Evolutionary conservation across 352 stramenopile genomes (phyloP).

Genomic region (Globisporangium megalacanthum): DNA sequence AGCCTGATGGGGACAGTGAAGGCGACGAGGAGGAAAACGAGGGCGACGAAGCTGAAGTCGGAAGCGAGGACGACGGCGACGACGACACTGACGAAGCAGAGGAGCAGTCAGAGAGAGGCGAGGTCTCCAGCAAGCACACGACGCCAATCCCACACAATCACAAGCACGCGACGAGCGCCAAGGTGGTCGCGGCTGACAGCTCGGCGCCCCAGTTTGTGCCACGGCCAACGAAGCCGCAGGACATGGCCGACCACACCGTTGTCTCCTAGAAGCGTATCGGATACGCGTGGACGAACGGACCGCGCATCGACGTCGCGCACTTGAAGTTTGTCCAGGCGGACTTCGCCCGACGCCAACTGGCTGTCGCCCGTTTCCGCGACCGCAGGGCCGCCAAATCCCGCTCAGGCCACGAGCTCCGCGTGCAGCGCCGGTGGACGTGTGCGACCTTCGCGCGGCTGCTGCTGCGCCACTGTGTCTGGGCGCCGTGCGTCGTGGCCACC

Average conservation of each 20-base stretch:
- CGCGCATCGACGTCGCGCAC: slow-evolving; percentile 60
- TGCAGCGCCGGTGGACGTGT: slow-evolving; percentile 51
- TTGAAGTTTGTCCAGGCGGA: slow-evolving; percentile 65
- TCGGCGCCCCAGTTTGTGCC: slow-evolving; percentile 15
- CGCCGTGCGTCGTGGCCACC: slow-evolving; percentile 52
- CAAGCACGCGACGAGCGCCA: slow-evolving; percentile 11
- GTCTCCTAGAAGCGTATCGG: slow-evolving; percentile 58
- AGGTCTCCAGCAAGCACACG: background rate
- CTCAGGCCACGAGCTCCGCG: slow-evolving; percentile 56
- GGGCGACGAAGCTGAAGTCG: slow-evolving; percentile 17
- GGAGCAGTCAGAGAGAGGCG: slow-evolving; percentile 6
- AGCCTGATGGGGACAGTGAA: slow-evolving; percentile 7
- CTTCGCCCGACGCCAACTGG: slow-evolving; percentile 49
- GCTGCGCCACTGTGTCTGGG: slow-evolving; percentile 60
- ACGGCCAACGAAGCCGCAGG: slow-evolving; percentile 14
- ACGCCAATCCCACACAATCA: background rate
- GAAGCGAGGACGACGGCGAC: slow-evolving; percentile 22
- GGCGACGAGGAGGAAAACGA: slow-evolving; percentile 19
- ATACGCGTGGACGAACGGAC: slow-evolving; percentile 54
- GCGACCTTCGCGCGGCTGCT: slow-evolving; percentile 34
- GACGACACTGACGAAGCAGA: slow-evolving; percentile 12
- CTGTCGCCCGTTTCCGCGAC: slow-evolving; percentile 48
- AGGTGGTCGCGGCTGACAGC: slow-evolving; percentile 17
- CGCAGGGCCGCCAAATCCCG: slow-evolving; percentile 52
- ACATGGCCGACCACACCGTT: slow-evolving; percentile 24